Evolutionary conservation across 176 grass and related monocot genomes (phyloP).

Genomic region (Aegilops umbellulata): DNA sequence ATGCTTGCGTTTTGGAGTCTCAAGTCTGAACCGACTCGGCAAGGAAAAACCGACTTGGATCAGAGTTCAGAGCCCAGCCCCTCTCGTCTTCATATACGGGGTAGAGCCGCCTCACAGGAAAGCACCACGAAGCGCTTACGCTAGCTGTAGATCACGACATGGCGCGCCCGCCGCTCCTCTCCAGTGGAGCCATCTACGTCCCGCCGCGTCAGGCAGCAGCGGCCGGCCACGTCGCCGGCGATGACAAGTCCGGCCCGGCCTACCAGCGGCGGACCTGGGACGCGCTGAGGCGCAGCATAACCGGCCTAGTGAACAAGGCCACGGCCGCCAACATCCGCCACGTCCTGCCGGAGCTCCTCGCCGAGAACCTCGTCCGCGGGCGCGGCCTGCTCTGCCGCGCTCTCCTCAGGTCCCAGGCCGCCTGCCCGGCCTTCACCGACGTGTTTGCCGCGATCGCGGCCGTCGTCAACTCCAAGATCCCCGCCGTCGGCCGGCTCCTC

Average conservation of each 20-base stretch:
- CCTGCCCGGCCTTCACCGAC: conserved; percentile 52
- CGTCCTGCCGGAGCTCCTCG: conserved; percentile 53
- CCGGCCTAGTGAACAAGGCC: conserved; percentile 4
- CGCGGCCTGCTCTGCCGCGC: conserved; percentile 61
- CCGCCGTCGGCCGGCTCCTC: conserved; percentile 46
- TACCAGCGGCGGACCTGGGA: neutral
- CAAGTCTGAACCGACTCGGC: too few relatives aligned
- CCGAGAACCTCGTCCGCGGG: conserved; percentile 59
- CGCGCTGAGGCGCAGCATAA: neutral
- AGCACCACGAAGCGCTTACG: too few relatives aligned
- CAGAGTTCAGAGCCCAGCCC: too few relatives aligned
- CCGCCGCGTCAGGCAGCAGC: neutral
- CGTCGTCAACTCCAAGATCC: conserved; percentile 49
- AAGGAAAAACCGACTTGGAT: too few relatives aligned
- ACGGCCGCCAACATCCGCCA: conserved; percentile 53
- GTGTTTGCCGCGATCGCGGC: conserved; percentile 58
- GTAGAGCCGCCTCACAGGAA: too few relatives aligned
- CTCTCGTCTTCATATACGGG: too few relatives aligned
- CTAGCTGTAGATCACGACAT: neutral
- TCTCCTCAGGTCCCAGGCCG: conserved; percentile 49
- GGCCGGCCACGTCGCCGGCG: neutral
- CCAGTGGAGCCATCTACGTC: too few relatives aligned
- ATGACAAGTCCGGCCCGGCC: neutral
- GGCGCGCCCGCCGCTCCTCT: neutral
- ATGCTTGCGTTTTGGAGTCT: too few relatives aligned